A percentile compares a stretch with the other conserved stretches of the same genome.
Evolutionary conservation across 2,329 filamentous ascomycete species (phyloP).

Genomic region (Sporothrix humicola): DNA sequence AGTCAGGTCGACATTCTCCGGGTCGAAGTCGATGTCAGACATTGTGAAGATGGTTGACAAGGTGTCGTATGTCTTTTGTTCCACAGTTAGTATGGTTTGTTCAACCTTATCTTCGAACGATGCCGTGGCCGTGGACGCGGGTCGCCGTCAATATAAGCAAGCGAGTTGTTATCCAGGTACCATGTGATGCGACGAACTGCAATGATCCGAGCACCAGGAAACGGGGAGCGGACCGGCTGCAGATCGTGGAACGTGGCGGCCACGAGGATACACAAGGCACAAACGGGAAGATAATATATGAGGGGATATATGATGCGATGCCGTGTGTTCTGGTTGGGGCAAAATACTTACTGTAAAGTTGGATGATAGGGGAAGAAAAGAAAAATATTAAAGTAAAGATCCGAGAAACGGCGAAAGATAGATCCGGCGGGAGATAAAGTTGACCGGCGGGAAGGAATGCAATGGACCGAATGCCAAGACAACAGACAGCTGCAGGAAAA

Average conservation of each 20-base stretch:
- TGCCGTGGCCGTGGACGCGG: background rate
- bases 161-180: background rate
- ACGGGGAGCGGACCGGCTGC: background rate
- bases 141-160: background rate
- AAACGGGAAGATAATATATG: background rate
- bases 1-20: constrained; percentile 51
- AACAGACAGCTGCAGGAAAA: background rate
- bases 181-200: background rate
- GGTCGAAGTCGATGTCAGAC: constrained; percentile 44
- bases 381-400: background rate
- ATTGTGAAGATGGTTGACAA: constrained; percentile 26
- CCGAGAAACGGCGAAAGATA: background rate
- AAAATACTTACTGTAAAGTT: constrained; percentile 12
- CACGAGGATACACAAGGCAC: constrained; percentile 5
- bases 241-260: constrained; percentile 12
- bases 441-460: constrained; percentile 1
- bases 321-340: background rate
- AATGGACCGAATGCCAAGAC: constrained; percentile 6
- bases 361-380: background rate
- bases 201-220: constrained; percentile 10
- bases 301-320: background rate
- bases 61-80: background rate
- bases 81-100: background rate
- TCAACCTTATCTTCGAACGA: background rate
- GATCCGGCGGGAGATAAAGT: background rate